Evolutionary conservation across 2,329 filamentous ascomycete genomes (phyloP).

Genomic region (Venturia effusa): DNA sequence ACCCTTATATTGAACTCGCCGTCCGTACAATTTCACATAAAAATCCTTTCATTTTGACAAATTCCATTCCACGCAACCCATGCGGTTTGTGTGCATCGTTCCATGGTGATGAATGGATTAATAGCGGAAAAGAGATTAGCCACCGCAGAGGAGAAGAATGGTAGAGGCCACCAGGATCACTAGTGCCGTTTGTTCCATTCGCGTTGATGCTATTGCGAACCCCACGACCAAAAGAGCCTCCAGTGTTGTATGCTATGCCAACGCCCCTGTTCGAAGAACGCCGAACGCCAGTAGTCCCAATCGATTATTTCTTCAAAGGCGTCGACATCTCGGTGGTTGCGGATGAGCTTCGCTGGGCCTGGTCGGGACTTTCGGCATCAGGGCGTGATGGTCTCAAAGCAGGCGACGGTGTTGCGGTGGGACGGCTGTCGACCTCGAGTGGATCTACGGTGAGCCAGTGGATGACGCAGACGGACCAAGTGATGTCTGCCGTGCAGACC

Average conservation of each 20-base stretch:
- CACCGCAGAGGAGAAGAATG: background rate
- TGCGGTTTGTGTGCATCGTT: background rate
- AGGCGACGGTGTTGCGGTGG: constrained; percentile 12
- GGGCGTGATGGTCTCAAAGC: constrained; percentile 10
- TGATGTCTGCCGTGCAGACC: constrained; percentile 29
- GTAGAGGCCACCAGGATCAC: background rate
- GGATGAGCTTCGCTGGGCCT: background rate
- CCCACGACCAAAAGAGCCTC: background rate
- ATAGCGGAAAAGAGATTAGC: too few species aligned
- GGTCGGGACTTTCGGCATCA: background rate
- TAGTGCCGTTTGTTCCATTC: background rate
- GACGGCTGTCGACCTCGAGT: constrained; percentile 16
- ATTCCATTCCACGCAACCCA: background rate
- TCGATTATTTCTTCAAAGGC: background rate
- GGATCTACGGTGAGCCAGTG: constrained; percentile 26
- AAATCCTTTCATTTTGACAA: background rate
- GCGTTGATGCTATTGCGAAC: background rate
- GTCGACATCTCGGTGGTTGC: background rate
- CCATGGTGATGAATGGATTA: background rate
- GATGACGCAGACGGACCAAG: constrained; percentile 23
- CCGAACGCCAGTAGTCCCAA: background rate
- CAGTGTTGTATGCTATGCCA: background rate
- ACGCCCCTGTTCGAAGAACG: background rate
- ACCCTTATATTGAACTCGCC: background rate
- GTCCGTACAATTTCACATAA: background rate